Evolutionary conservation across 1,284 basidiomycete genomes (phyloP).

Genomic region (Microbotryomycetes sp.): DNA sequence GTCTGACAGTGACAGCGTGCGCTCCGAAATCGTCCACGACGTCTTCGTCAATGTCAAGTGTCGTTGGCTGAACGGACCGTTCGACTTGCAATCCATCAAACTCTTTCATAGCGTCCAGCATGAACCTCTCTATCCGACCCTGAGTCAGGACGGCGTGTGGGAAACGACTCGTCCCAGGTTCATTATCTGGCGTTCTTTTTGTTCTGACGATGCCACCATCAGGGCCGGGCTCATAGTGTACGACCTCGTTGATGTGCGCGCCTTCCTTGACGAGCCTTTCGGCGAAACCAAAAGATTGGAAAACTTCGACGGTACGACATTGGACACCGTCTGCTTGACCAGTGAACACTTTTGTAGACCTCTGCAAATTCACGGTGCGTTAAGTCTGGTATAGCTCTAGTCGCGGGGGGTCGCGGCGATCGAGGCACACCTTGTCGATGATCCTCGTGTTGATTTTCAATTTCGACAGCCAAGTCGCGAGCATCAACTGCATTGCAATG

Average conservation of each 20-base stretch:
- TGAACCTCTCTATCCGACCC: constrained; percentile 62
- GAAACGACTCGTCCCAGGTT: constrained; percentile 48
- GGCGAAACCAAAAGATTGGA: constrained; percentile 59
- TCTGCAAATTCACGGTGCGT: neutral
- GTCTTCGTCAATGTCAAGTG: constrained; percentile 46
- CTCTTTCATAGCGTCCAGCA: constrained; percentile 48
- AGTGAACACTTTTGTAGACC: neutral
- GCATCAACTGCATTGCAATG: constrained; percentile 9
- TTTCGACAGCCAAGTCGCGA: constrained; percentile 27
- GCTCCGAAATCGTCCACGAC: constrained; percentile 42
- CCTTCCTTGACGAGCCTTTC: constrained; percentile 57
- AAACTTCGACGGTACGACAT: constrained; percentile 37
- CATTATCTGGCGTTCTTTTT: constrained; percentile 35
- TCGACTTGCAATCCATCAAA: constrained; percentile 51
- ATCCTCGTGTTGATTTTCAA: constrained; percentile 32
- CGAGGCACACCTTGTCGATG: constrained; percentile 30
- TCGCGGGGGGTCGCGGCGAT: no score
- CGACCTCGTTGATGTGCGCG: neutral
- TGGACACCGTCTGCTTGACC: constrained; percentile 10
- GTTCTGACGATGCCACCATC: constrained; percentile 44
- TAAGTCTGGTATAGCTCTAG: neutral
- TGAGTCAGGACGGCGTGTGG: constrained; percentile 65
- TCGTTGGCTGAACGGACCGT: constrained; percentile 52
- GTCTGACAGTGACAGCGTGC: constrained; percentile 51
- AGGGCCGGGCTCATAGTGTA: neutral